Evolutionary conservation across 2,329 filamentous ascomycete genomes (phyloP), one percentile per base, ranked within the genome.

Genomic region (Alternaria triticina): DNA sequence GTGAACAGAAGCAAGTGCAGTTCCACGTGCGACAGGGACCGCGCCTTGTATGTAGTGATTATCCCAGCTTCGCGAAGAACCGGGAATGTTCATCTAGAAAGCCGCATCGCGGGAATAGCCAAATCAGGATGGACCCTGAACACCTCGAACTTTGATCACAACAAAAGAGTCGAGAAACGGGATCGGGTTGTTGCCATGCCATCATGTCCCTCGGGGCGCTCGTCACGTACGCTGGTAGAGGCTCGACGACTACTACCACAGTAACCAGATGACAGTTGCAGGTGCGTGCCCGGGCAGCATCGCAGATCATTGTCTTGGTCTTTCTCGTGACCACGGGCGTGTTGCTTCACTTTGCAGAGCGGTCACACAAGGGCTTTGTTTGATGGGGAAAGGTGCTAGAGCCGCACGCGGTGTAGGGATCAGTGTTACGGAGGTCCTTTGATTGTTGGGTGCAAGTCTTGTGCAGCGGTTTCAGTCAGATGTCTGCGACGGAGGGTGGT

Each of bases 401-500:
- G 47, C 27, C 47, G 62, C 62, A 65, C 49, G 44, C 49, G 33
- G 36, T 49, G 33, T 50, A 30, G 22, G 25, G 22, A 13, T 27
- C 20, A 49, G 60, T 55, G 36, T 27, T 30, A 51, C 28, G 43
- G 49, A 56, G 49, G 25, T 36, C 22, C 17, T 54, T 59, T 33
- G 11, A 22, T 27, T 45, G 4, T 54, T 45, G 23, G 6, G 23
- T 50, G 33, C 17, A 11, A 13, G 28, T 25, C 17, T 45, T n/a
- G 54, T 49, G 51, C 23, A 45, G 45, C 25, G 28, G 65, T 66
- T 68, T 61, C 65, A 67, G 55, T 40, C 36, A 43, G 11, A 27
- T 45, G 56, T 49, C 62, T 70, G 67, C 56, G 65, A 68, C 67
- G 51, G 27, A 25, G 36, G 57, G 51, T 17, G 30, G 60, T 54